These are phyloP conservation scores for Diplodia sapinea DNA, from an alignment of 2,329 filamentous ascomycete genomes.

Conservation along the genomic window DNA sequence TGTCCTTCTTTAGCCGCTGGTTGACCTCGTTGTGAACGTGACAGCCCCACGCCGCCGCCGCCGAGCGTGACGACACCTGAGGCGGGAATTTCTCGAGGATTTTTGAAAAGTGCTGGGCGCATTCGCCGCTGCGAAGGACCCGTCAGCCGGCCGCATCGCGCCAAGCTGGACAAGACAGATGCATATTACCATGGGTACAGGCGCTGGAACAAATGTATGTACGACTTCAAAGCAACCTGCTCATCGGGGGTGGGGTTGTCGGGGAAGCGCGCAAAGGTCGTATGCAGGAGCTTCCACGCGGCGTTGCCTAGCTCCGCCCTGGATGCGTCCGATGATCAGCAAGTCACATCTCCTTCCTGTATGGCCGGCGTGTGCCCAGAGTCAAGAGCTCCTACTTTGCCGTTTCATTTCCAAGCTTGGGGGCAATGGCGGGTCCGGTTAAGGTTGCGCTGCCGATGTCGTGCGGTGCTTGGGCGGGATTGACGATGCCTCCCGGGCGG, in stretches of 20 bases:
- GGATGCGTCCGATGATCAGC: conserved; percentile 22
- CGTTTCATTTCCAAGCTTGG: conserved; percentile 82
- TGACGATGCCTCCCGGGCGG: conserved; percentile 3
- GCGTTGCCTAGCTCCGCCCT: conserved; percentile 69
- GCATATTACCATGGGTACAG: conserved; percentile 65
- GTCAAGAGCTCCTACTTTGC: conserved; percentile 58
- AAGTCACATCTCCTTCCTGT: not conserved
- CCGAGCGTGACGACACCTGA: conserved; percentile 65
- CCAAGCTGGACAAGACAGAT: not conserved
- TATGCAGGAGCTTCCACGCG: conserved; percentile 71
- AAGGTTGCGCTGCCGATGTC: conserved; percentile 49
- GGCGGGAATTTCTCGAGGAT: conserved; percentile 68
- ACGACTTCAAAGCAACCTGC: conserved; percentile 63
- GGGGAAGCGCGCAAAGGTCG: conserved; percentile 69
- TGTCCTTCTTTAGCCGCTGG: conserved; percentile 63
- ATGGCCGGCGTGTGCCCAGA: not conserved
- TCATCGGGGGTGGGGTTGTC: conserved; percentile 67
- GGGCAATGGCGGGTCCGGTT: conserved; percentile 74
- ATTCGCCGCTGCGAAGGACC: conserved; percentile 61
- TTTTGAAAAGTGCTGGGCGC: conserved; percentile 66
- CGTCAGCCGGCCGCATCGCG: conserved; percentile 8
- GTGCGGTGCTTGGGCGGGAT: conserved; percentile 34
- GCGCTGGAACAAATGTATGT: conserved; percentile 68
- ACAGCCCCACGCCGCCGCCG: conserved; percentile 70
- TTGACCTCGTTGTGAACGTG: conserved; percentile 72